phyloP scores from a whole-genome alignment of 2,329 filamentous ascomycete species.

The Colletotrichum tanaceti region DNA sequence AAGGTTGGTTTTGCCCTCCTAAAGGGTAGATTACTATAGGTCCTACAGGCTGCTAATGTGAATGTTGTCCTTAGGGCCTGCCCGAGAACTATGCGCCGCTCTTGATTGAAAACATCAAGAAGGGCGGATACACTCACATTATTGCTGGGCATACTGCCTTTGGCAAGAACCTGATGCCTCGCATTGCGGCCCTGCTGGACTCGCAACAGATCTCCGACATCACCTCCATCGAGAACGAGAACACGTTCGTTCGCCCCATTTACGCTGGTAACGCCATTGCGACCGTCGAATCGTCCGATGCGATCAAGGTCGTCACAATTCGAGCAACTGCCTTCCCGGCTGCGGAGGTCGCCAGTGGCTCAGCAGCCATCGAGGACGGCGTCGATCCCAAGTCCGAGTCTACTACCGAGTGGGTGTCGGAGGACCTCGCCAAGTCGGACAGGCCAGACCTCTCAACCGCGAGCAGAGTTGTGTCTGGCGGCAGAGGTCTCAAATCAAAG shows the following conservation, averaged over 20 bases:
- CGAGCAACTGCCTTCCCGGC: slow-evolving; percentile 91
- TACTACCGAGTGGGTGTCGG: slow-evolving; percentile 89
- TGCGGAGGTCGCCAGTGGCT: slow-evolving; percentile 76
- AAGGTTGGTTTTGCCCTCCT: slow-evolving; percentile 67
- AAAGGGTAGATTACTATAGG: neutral
- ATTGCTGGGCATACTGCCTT: slow-evolving; percentile 93
- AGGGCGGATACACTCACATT: slow-evolving; percentile 92
- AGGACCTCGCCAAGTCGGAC: slow-evolving; percentile 92
- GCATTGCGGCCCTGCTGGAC: slow-evolving; percentile 91
- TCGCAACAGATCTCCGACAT: slow-evolving; percentile 95
- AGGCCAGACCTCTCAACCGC: slow-evolving; percentile 94
- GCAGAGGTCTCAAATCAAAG: slow-evolving; percentile 95
- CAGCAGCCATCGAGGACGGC: slow-evolving; percentile 82
- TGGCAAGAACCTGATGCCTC: slow-evolving; percentile 93
- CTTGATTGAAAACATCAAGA: slow-evolving; percentile 95
- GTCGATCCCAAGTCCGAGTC: slow-evolving; percentile 82
- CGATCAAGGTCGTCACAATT: slow-evolving; percentile 89
- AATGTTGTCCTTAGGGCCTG: slow-evolving; percentile 70
- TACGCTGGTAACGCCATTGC: slow-evolving; percentile 98
- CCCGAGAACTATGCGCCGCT: slow-evolving; percentile 95
- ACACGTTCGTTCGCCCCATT: slow-evolving; percentile 95
- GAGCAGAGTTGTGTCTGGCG: slow-evolving; percentile 88
- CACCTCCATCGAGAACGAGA: slow-evolving; percentile 85
- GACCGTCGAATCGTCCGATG: slow-evolving; percentile 90
- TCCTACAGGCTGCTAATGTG: neutral